phyloP scores from a whole-genome alignment of 2,329 filamentous ascomycete genomes.

The Coleophoma eucalyptorum region DNA sequence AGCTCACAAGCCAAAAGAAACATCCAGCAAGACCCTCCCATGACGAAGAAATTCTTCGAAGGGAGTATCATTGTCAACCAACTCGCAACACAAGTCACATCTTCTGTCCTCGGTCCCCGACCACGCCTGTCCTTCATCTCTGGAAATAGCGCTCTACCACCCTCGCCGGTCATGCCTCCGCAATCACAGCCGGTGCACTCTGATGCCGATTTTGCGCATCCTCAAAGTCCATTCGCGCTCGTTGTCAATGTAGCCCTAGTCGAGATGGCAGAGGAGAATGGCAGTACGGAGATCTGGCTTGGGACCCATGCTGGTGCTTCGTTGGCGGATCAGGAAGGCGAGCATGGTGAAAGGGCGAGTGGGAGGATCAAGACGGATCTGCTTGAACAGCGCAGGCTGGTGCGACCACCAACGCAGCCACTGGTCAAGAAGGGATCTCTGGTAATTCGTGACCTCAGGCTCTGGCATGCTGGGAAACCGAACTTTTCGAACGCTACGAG shows the following conservation, averaged over 20 bases:
- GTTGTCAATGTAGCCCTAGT: conserved; percentile 31
- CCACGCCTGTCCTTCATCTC: conserved; percentile 56
- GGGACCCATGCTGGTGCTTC: conserved; percentile 24
- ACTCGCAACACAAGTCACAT: conserved; percentile 52
- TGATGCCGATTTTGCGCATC: conserved; percentile 55
- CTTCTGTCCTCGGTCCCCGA: conserved; percentile 47
- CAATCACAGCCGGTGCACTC: conserved; percentile 53
- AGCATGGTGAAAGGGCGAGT: conserved; percentile 50
- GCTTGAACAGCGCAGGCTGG: conserved; percentile 30
- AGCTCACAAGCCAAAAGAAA: conserved; percentile 31
- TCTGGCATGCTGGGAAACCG: conserved; percentile 62
- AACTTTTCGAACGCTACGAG: conserved; percentile 44
- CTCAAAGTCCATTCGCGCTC: conserved; percentile 35
- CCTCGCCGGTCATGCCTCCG: conserved; percentile 32
- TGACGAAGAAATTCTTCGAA: conserved; percentile 43
- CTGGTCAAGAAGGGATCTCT: conserved; percentile 48
- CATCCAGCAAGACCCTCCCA: conserved; percentile 56
- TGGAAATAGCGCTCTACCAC: conserved; percentile 53
- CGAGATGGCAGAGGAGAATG: conserved; percentile 28
- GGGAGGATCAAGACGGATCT: conserved; percentile 42
- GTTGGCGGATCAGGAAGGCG: conserved; percentile 7
- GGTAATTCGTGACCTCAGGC: conserved; percentile 53
- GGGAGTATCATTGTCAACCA: conserved; percentile 49
- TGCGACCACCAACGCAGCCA: conserved; percentile 42
- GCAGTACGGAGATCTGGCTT: conserved; percentile 34